Evolutionary conservation across 495 filamentous ascomycete species (phyloP).

Genomic region (Parmelia sp.): DNA sequence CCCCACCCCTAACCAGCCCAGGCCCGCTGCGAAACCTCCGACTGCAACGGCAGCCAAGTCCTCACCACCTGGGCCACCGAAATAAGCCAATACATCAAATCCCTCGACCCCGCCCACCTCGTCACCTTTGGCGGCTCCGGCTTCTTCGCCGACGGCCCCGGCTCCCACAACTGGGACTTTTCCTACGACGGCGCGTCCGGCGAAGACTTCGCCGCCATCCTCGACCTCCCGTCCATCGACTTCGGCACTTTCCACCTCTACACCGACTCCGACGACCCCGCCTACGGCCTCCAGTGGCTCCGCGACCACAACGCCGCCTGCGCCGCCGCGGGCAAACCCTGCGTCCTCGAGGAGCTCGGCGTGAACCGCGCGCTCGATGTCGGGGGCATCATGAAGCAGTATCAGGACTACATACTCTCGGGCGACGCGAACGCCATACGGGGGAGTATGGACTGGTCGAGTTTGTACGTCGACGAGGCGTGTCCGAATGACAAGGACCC

Average conservation of each 20-base stretch:
- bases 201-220: slow-evolving; percentile 14
- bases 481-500: background rate
- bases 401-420: background rate
- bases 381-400: background rate
- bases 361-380: slow-evolving; percentile 31
- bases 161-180: slow-evolving; percentile 11
- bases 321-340: slow-evolving; percentile 53
- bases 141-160: slow-evolving; percentile 17
- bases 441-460: slow-evolving; percentile 5
- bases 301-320: slow-evolving; percentile 51
- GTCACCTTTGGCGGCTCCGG: slow-evolving; percentile 50
- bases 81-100: slow-evolving; percentile 46
- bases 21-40: slow-evolving; percentile 39
- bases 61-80: slow-evolving; percentile 43
- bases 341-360: slow-evolving; percentile 62
- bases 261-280: slow-evolving; percentile 38
- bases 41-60: slow-evolving; percentile 21
- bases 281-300: slow-evolving; percentile 52
- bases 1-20: background rate
- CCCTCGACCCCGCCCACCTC: slow-evolving; percentile 44
- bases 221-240: slow-evolving; percentile 47
- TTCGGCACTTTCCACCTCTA: slow-evolving; percentile 63
- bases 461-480: background rate
- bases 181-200: slow-evolving; percentile 18
- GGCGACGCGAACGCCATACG: background rate